Conservation (phyloP, 805 yeast genomes). For the Metschnikowia shivogae region DNA sequence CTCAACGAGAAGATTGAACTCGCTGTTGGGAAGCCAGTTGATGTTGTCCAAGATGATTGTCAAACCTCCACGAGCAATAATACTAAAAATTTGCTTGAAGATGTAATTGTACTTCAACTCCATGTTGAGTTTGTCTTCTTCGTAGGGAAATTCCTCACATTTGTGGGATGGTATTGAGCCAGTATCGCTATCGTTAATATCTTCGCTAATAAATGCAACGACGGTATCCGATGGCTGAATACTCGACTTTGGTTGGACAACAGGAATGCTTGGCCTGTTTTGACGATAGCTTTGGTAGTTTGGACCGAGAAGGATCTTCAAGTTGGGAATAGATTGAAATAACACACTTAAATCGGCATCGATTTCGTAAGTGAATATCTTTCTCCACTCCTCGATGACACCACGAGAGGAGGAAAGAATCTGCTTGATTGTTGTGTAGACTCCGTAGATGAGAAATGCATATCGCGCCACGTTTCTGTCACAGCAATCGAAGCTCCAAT, state of each 20-base stretch:
- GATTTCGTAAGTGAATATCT: constrained; percentile 32
- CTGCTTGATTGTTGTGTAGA: constrained; percentile 38
- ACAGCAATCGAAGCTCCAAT: constrained; percentile 29
- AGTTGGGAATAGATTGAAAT: constrained; percentile 42
- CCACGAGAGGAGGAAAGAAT: constrained; percentile 36
- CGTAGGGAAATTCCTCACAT: constrained; percentile 3
- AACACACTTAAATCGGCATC: constrained; percentile 41
- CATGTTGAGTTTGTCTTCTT: constrained; percentile 22
- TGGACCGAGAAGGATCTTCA: constrained; percentile 40
- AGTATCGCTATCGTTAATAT: constrained; percentile 4
- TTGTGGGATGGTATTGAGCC: not conserved
- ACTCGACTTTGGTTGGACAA: not conserved
- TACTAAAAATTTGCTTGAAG: constrained; percentile 39
- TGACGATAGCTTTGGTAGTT: constrained; percentile 26
- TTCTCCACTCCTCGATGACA: constrained; percentile 38
- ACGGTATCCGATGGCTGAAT: constrained; percentile 2
- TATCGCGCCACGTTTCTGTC: constrained; percentile 31
- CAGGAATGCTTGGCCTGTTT: not conserved
- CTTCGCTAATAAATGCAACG: constrained; percentile 6
- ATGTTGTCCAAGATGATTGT: constrained; percentile 45
- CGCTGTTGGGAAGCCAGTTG: constrained; percentile 39
- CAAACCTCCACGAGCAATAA: constrained; percentile 40
- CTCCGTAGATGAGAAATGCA: constrained; percentile 33
- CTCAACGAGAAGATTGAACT: constrained; percentile 28
- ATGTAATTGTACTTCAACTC: constrained; percentile 41